Evolutionary conservation across 768 basidiomycete species (phyloP).

Genomic region (Termitomyces sp.): DNA sequence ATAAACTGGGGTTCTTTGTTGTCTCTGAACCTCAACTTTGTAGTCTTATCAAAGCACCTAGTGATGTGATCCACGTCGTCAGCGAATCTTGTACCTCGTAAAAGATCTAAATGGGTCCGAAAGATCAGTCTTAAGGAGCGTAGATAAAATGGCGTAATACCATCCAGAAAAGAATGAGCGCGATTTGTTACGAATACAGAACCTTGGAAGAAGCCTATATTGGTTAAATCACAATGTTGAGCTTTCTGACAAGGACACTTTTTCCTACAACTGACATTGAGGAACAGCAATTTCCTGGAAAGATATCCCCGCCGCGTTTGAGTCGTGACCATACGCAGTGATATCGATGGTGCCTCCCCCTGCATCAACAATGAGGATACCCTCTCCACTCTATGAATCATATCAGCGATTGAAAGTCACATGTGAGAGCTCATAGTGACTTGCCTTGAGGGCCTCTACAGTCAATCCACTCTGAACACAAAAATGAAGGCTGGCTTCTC

Average conservation of each 20-base stretch:
- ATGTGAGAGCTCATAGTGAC: not conserved
- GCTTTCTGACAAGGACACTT: not conserved
- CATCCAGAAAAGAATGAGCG: conserved; percentile 28
- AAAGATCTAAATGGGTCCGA: conserved; percentile 22
- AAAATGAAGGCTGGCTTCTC: conserved; percentile 56
- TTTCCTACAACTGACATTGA: conserved; percentile 27
- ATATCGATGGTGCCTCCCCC: conserved; percentile 60
- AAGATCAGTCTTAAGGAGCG: not conserved
- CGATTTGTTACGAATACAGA: conserved; percentile 40
- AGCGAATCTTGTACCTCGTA: conserved; percentile 31
- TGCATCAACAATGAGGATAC: conserved; percentile 50
- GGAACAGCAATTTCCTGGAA: conserved; percentile 45
- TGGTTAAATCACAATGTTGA: not conserved
- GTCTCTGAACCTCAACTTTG: conserved; percentile 35
- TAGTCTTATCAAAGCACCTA: conserved; percentile 36
- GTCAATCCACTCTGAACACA: conserved; percentile 38
- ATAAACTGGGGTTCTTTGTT: conserved; percentile 33
- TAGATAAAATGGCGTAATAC: conserved; percentile 16
- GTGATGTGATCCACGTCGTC: conserved; percentile 37
- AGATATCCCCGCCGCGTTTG: conserved; percentile 13
- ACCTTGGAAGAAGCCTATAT: conserved; percentile 40
- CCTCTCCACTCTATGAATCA: conserved; percentile 32
- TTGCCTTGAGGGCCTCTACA: conserved; percentile 27
- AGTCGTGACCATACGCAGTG: conserved; percentile 38
- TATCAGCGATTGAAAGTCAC: not conserved